Conservation (phyloP, 441 rosid species). For the Gossypium laxum region DNA sequence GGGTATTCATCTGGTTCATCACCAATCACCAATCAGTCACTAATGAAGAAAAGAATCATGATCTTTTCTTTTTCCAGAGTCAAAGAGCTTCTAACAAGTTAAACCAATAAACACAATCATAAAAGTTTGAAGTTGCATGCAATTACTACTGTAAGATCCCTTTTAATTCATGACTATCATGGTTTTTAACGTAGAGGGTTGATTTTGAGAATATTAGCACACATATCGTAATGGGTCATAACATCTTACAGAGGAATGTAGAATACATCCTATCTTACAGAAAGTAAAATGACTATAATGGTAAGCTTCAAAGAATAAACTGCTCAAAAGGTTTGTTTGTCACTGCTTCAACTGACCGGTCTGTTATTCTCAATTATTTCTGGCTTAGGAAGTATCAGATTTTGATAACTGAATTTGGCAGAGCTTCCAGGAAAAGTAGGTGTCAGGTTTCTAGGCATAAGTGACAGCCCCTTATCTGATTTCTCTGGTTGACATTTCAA, state of each 20-base stretch:
- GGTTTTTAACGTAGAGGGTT: not conserved
- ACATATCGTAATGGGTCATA: not conserved
- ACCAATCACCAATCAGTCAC: slow-evolving; percentile 1
- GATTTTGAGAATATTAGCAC: not conserved
- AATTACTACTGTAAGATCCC: not conserved
- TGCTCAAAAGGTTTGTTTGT: not conserved
- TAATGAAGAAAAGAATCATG: not conserved
- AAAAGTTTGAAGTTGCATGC: not conserved
- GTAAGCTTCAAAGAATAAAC: not conserved
- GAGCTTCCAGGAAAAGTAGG: slow-evolving; percentile 16
- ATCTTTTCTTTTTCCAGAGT: not conserved
- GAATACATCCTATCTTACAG: not conserved
- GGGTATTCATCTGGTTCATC: slow-evolving; percentile 14
- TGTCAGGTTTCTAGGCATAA: not conserved
- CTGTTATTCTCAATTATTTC: slow-evolving; percentile 5
- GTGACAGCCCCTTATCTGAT: slow-evolving; percentile 5
- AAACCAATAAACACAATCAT: not conserved
- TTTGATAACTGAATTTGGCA: slow-evolving; percentile 7
- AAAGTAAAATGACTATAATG: not conserved
- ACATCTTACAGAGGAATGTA: not conserved
- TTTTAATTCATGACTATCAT: slow-evolving; percentile 1
- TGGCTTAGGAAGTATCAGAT: slow-evolving; percentile 6
- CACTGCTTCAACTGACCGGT: slow-evolving; percentile 14
- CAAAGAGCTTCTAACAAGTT: not conserved
- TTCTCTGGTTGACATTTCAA: slow-evolving; percentile 10